Evolutionary conservation across 441 rosid genomes (phyloP).

Genomic region (Mallotus repandus): DNA sequence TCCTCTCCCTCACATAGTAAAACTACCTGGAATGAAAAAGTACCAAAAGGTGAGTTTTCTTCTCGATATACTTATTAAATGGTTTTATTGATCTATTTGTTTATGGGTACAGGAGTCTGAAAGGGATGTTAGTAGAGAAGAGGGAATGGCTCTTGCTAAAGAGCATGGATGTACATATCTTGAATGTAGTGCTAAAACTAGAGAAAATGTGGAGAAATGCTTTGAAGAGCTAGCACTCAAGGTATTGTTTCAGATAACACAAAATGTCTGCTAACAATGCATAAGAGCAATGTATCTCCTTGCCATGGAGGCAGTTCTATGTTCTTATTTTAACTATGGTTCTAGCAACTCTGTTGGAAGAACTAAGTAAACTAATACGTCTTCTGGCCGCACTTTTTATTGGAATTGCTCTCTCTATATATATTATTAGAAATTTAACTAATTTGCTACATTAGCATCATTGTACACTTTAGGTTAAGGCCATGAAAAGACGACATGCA

Average conservation of each 20-base stretch:
- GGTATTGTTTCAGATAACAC: constrained; percentile 29
- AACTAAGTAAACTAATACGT: background rate
- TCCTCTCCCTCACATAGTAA: background rate
- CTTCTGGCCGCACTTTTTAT: background rate
- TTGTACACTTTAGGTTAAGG: no score
- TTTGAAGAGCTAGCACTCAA: constrained; percentile 59
- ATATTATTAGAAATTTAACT: background rate
- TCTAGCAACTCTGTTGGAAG: constrained; percentile 2
- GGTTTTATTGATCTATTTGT: background rate
- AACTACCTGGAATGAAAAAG: background rate
- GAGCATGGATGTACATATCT: constrained; percentile 57
- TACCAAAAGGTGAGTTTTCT: background rate
- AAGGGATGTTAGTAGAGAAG: constrained; percentile 54
- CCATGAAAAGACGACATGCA: background rate
- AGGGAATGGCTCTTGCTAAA: constrained; percentile 54
- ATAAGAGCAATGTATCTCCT: background rate
- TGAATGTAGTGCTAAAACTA: constrained; percentile 64
- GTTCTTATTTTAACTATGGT: background rate
- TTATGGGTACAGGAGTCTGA: constrained; percentile 46
- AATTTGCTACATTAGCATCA: background rate
- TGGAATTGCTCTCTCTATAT: background rate
- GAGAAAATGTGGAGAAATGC: constrained; percentile 53
- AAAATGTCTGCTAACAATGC: background rate
- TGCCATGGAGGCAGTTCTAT: background rate
- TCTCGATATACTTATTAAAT: background rate